Conservation (phyloP, 768 basidiomycete genomes). For the Leccinum aurantiacum region DNA sequence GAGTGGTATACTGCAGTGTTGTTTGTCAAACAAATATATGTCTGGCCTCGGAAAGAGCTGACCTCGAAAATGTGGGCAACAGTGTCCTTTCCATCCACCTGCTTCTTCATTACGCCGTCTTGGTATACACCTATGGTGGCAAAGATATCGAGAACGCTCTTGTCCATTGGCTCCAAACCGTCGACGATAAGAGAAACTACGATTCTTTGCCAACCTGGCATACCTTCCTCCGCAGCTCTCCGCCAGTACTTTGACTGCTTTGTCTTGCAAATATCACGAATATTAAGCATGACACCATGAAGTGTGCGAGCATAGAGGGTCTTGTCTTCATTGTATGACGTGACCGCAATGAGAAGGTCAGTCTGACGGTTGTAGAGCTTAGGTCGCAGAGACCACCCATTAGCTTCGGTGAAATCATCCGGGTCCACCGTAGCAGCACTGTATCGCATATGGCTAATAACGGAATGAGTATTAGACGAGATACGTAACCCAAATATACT, state of each 20-base stretch:
- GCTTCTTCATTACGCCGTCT: slow-evolving; percentile 94
- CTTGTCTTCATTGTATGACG: slow-evolving; percentile 92
- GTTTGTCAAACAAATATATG: slow-evolving; percentile 6
- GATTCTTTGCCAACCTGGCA: slow-evolving; percentile 89
- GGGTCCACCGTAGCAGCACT: slow-evolving; percentile 91
- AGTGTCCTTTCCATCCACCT: slow-evolving; percentile 83
- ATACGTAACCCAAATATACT: slow-evolving; percentile 30
- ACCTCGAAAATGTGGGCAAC: slow-evolving; percentile 97
- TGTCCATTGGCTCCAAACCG: slow-evolving; percentile 94
- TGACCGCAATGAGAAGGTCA: slow-evolving; percentile 92
- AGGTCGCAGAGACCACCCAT: slow-evolving; percentile 82
- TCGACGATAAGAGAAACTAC: slow-evolving; percentile 89
- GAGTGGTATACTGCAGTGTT: slow-evolving; percentile 81
- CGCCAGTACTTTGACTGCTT: slow-evolving; percentile 94
- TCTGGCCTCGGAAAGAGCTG: slow-evolving; percentile 12
- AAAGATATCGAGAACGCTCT: slow-evolving; percentile 84
- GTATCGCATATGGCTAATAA: slow-evolving; percentile 80
- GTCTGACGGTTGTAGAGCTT: slow-evolving; percentile 88
- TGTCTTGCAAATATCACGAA: slow-evolving; percentile 95
- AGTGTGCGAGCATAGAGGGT: slow-evolving; percentile 87
- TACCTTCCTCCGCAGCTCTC: slow-evolving; percentile 76
- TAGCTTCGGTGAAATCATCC: slow-evolving; percentile 78
- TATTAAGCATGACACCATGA: slow-evolving; percentile 96
- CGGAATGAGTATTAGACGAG: background rate
- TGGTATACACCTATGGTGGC: slow-evolving; percentile 93